phyloP scores from a whole-genome alignment of 768 basidiomycete genomes.

The Mycena chlorophos region DNA sequence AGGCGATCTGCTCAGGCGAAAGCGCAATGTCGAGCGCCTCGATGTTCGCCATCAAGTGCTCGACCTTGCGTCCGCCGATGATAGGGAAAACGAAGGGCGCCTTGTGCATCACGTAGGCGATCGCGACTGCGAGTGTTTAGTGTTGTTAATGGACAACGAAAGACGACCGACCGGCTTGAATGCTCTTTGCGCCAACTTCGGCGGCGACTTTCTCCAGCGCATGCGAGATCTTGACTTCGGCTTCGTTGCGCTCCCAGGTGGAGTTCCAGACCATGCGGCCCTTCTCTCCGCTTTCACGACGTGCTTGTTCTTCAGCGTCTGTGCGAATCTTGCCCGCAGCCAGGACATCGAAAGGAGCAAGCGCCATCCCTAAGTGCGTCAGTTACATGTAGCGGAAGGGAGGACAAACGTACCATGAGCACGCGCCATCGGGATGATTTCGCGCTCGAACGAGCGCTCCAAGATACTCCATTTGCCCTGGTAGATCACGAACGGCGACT shows the following conservation, averaged over 20 bases:
- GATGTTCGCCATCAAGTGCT: conserved; percentile 28
- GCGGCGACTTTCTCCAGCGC: conserved; percentile 51
- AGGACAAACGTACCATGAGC: neutral
- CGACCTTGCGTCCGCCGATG: conserved; percentile 25
- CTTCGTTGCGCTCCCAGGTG: conserved; percentile 48
- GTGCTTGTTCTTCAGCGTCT: conserved; percentile 30
- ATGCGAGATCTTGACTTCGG: conserved; percentile 43
- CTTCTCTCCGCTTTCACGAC: conserved; percentile 31
- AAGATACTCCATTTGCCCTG: conserved; percentile 40
- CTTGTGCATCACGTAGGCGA: conserved; percentile 31
- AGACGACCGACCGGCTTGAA: conserved; percentile 42
- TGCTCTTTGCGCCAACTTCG: conserved; percentile 47
- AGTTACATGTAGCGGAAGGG: neutral
- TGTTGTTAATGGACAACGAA: conserved; percentile 4
- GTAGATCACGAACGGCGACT: conserved; percentile 47
- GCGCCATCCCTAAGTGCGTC: conserved; percentile 28
- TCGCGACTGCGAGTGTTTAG: conserved; percentile 21
- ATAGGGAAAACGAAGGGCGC: conserved; percentile 27
- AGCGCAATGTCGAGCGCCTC: conserved; percentile 42
- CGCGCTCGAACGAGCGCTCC: conserved; percentile 45
- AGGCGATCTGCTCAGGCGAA: conserved; percentile 37
- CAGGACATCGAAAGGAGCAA: conserved; percentile 41
- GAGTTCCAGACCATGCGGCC: conserved; percentile 34
- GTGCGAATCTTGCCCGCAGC: conserved; percentile 29
- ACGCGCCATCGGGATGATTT: conserved; percentile 41